Percentiles rank a stretch among this genome's conserved stretches.
phyloP scores from a whole-genome alignment of 495 filamentous ascomycete genomes.

The Penicillium samsonianum region DNA sequence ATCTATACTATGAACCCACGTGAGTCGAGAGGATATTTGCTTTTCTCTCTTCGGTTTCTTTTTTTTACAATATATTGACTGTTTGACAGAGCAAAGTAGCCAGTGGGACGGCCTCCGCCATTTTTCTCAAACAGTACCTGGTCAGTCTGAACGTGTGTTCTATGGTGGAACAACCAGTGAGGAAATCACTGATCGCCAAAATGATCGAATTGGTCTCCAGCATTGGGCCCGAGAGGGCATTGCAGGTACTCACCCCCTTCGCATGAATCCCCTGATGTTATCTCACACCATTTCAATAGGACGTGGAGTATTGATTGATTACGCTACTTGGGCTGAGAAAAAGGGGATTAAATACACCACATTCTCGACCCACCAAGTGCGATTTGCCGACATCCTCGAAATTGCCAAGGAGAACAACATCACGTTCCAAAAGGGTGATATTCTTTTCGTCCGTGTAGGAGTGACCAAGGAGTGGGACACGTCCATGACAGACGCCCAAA shows the following conservation, averaged over 20 bases:
- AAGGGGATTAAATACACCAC: slow-evolving; percentile 39
- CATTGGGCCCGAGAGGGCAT: slow-evolving; percentile 49
- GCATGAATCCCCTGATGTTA: not conserved
- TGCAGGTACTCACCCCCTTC: slow-evolving; percentile 34
- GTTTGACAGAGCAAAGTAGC: slow-evolving; percentile 53
- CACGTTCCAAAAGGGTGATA: slow-evolving; percentile 49
- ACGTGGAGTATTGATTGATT: slow-evolving; percentile 58
- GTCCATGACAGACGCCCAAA: slow-evolving; percentile 39
- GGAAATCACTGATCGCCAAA: slow-evolving; percentile 53
- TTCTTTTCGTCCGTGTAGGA: slow-evolving; percentile 55
- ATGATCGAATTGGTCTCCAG: slow-evolving; percentile 50
- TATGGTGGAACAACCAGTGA: slow-evolving; percentile 50
- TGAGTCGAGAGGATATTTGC: slow-evolving; percentile 12
- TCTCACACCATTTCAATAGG: slow-evolving; percentile 30
- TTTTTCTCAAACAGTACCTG: slow-evolving; percentile 35
- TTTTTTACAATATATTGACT: not conserved
- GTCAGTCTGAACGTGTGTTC: slow-evolving; percentile 43
- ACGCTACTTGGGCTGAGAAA: slow-evolving; percentile 50
- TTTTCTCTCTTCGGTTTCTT: not conserved
- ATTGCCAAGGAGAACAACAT: slow-evolving; percentile 39
- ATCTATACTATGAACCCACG: slow-evolving; percentile 68
- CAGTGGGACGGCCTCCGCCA: slow-evolving; percentile 76
- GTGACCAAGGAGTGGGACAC: slow-evolving; percentile 45
- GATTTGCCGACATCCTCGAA: slow-evolving; percentile 41
- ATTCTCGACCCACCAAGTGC: slow-evolving; percentile 43